Conservation (phyloP, 768 basidiomycete species). For the Pleurotus eryngii region DNA sequence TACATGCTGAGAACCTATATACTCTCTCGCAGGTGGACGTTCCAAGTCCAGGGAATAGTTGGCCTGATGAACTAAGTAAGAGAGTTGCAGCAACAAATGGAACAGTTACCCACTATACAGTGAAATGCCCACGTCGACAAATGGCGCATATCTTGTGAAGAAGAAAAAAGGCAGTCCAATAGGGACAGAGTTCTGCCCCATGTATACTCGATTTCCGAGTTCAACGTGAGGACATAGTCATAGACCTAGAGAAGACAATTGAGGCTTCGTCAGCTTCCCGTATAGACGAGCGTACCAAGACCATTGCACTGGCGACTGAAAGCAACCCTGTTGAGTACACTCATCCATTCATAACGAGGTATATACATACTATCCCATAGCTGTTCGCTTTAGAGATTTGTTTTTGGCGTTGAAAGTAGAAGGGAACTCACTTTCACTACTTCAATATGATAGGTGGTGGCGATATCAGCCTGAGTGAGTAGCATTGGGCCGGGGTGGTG, state of each 20-base stretch:
- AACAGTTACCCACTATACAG: not conserved
- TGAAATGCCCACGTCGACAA: not conserved
- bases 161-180: not conserved
- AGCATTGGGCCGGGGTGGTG: too few species aligned
- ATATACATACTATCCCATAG: too few species aligned
- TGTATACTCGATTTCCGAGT: not conserved
- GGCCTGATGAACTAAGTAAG: not conserved
- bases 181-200: not conserved
- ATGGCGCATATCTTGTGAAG: not conserved
- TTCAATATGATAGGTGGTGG: too few species aligned
- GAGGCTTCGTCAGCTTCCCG: too few species aligned
- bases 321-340: too few species aligned
- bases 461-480: too few species aligned
- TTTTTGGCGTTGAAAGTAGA: too few species aligned
- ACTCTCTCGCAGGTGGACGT: not conserved
- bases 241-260: not conserved
- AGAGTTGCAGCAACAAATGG: not conserved
- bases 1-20: not conserved
- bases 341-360: too few species aligned
- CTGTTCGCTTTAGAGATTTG: too few species aligned
- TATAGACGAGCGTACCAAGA: too few species aligned
- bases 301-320: too few species aligned
- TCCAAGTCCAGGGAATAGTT: not conserved
- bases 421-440: too few species aligned
- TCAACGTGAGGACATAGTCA: not conserved